Conservation (phyloP, 768 basidiomycete species). For the Boletus edulis region DNA sequence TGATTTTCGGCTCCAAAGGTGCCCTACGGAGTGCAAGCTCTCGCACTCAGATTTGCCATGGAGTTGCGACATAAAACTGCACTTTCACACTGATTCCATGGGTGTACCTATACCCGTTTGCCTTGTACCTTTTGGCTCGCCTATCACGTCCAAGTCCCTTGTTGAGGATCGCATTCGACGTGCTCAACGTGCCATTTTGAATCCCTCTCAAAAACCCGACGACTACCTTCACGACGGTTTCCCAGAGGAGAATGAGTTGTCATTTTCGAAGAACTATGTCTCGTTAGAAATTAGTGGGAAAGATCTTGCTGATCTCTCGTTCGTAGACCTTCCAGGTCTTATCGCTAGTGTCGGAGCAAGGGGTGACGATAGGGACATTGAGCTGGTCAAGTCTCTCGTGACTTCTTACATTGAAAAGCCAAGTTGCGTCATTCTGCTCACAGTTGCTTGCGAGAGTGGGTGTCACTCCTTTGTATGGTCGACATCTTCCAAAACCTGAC, state of each 20-base stretch:
- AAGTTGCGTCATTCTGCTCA: conserved; percentile 1
- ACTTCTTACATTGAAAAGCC: conserved; percentile 1
- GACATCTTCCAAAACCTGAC: neutral
- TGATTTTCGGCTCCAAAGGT: neutral
- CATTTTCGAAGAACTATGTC: conserved; percentile 4
- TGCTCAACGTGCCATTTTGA: conserved; percentile 1
- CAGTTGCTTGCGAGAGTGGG: conserved; percentile 1
- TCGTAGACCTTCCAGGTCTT: conserved; percentile 1
- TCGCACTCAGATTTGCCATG: neutral
- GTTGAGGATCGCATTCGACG: conserved; percentile 2
- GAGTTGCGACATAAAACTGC: neutral
- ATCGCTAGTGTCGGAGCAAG: neutral
- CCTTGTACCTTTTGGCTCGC: neutral
- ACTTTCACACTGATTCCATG: neutral
- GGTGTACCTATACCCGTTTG: neutral
- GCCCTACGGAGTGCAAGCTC: conserved; percentile 4
- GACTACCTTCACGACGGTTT: neutral
- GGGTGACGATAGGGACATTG: neutral
- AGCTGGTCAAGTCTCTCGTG: neutral
- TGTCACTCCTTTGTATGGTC: neutral
- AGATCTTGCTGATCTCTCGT: conserved; percentile 2
- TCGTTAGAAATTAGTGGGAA: neutral
- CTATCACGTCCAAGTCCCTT: neutral
- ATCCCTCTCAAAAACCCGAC: neutral
- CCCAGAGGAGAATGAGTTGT: neutral